These are phyloP conservation scores for Deuterostichococcus epilithicus DNA, from an alignment of 139 green algal genomes.

Conservation along the genomic window DNA sequence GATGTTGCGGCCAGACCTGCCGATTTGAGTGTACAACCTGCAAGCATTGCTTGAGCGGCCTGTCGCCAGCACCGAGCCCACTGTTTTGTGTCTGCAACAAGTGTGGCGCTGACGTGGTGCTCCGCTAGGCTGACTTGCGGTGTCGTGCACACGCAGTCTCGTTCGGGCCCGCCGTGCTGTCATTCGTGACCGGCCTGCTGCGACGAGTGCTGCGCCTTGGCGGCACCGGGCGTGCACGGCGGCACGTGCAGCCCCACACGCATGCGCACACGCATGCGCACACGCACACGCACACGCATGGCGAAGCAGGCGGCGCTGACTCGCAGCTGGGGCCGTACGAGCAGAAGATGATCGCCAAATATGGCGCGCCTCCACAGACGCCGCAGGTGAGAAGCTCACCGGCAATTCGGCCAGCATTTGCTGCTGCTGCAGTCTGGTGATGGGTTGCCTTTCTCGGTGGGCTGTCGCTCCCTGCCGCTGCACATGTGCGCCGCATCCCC, in stretches of 20 bases:
- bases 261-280: not conserved
- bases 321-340: not conserved
- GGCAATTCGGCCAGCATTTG: too few species aligned
- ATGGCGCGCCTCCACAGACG: not conserved
- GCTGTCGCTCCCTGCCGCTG: too few species aligned
- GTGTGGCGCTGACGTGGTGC: too few species aligned
- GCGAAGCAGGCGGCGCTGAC: not conserved
- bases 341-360: not conserved
- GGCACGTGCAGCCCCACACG: not conserved
- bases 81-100: too few species aligned
- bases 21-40: not conserved
- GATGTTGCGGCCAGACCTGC: not conserved
- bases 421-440: too few species aligned
- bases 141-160: too few species aligned
- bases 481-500: too few species aligned
- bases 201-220: not conserved
- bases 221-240: not conserved
- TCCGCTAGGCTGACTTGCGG: too few species aligned
- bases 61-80: too few species aligned
- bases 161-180: not conserved
- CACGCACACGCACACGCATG: not conserved
- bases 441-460: too few species aligned
- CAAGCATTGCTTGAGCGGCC: not conserved
- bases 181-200: not conserved
- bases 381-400: not conserved